phyloP scores from a whole-genome alignment of 2,329 filamentous ascomycete genomes.

The Didymella pomorum region DNA sequence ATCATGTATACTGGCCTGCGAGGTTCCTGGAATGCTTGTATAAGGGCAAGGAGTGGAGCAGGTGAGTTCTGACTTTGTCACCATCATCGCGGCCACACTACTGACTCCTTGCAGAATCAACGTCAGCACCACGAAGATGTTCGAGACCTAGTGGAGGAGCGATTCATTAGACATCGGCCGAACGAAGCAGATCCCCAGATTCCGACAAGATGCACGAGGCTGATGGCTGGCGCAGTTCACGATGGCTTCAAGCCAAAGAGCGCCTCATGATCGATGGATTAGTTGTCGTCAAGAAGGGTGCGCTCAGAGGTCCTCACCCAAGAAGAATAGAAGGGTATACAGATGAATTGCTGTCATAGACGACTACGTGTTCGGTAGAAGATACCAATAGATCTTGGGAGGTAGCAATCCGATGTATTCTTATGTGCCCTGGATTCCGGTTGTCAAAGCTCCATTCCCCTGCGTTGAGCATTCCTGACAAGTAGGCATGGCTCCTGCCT shows the following conservation, averaged over 20 bases:
- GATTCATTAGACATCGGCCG: background rate
- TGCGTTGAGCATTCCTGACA: too few species aligned
- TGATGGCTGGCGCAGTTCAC: background rate
- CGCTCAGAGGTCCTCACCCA: background rate
- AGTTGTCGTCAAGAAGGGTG: background rate
- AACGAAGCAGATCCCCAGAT: too few species aligned
- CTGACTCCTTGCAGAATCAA: slow-evolving; percentile 60
- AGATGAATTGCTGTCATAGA: background rate
- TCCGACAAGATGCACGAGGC: background rate
- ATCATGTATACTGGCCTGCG: slow-evolving; percentile 62
- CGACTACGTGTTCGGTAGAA: background rate
- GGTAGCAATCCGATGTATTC: background rate
- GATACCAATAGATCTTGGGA: background rate
- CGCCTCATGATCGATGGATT: background rate
- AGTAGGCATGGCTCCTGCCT: background rate
- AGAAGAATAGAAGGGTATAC: background rate
- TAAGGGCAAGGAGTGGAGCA: slow-evolving; percentile 64
- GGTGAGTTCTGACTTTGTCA: slow-evolving; percentile 15
- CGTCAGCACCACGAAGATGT: slow-evolving; percentile 71
- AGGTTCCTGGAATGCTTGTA: slow-evolving; percentile 59
- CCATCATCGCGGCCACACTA: background rate
- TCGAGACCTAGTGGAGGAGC: slow-evolving; percentile 38
- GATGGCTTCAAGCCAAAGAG: background rate
- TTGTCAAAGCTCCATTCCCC: too few species aligned
- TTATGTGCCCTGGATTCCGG: too few species aligned